Conservation (phyloP, 2,329 filamentous ascomycete genomes). For the Botrytis porri region DNA sequence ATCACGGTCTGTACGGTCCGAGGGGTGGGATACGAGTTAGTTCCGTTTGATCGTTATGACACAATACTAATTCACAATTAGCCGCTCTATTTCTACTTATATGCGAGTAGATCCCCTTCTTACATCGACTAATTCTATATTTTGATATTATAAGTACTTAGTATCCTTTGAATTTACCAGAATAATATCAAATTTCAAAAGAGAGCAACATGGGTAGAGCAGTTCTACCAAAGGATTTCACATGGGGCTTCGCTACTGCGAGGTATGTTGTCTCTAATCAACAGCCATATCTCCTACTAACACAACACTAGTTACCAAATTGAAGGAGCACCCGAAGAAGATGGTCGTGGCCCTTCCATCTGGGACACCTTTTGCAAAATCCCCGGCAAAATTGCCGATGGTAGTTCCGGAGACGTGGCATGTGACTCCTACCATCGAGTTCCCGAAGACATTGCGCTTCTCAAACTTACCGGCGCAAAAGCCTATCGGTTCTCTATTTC, state of each 20-base stretch:
- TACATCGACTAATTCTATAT: neutral
- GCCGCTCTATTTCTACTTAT: slow-evolving; percentile 19
- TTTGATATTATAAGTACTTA: neutral
- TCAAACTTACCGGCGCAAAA: slow-evolving; percentile 70
- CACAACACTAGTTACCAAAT: slow-evolving; percentile 70
- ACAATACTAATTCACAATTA: slow-evolving; percentile 13
- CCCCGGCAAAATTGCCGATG: slow-evolving; percentile 79
- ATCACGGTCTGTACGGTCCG: slow-evolving; percentile 33
- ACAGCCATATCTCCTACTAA: slow-evolving; percentile 1
- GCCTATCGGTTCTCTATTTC: slow-evolving; percentile 83
- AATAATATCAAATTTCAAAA: slow-evolving; percentile 17
- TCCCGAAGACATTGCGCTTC: slow-evolving; percentile 70
- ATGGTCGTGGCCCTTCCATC: slow-evolving; percentile 78
- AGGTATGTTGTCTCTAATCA: slow-evolving; percentile 50
- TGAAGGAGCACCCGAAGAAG: slow-evolving; percentile 70
- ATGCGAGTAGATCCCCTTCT: neutral
- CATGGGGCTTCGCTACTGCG: slow-evolving; percentile 79
- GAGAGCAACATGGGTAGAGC: slow-evolving; percentile 44
- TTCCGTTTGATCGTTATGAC: slow-evolving; percentile 7
- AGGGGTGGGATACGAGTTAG: slow-evolving; percentile 14
- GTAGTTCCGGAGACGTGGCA: slow-evolving; percentile 69
- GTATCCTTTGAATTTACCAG: slow-evolving; percentile 17
- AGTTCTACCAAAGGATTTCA: slow-evolving; percentile 63
- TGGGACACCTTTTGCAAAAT: slow-evolving; percentile 87
- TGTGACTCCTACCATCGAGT: slow-evolving; percentile 87